Evolutionary conservation across 768 basidiomycete species (phyloP).

Genomic region (Tubosaeta brunneosetosa): DNA sequence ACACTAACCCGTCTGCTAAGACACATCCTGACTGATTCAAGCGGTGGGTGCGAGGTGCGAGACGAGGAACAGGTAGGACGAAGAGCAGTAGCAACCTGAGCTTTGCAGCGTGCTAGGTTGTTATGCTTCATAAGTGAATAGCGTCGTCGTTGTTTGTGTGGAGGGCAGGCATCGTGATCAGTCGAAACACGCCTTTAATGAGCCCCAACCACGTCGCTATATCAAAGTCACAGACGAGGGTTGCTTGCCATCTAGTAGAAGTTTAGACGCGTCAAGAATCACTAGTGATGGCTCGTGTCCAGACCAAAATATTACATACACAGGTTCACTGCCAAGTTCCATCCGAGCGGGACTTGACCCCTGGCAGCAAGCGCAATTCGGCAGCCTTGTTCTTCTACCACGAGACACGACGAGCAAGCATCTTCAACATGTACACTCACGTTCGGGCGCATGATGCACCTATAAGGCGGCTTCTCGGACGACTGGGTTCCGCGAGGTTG

Average conservation of each 20-base stretch:
- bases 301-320: background rate
- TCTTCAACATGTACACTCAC: conserved; percentile 14
- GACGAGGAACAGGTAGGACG: background rate
- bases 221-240: background rate
- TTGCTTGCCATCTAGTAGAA: background rate
- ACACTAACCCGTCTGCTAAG: conserved; percentile 16
- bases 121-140: conserved; percentile 1
- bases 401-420: background rate
- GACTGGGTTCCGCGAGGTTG: background rate
- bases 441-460: conserved; percentile 12
- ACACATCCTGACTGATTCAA: conserved; percentile 11
- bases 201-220: background rate
- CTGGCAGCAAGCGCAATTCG: background rate
- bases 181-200: too few relatives aligned
- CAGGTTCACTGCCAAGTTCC: conserved; percentile 11
- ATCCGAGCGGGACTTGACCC: conserved; percentile 2
- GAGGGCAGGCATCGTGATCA: background rate
- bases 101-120: conserved; percentile 4
- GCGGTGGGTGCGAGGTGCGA: background rate
- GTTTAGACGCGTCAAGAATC: too few relatives aligned
- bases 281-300: too few relatives aligned
- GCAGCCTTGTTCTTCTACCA: background rate
- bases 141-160: conserved; percentile 7
- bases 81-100: background rate
- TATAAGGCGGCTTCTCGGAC: conserved; percentile 9